Evolutionary conservation across 306 rosid genomes (phyloP), one percentile per base, ranked within the genome.

Genomic region (Vigna reflexopilosa): DNA sequence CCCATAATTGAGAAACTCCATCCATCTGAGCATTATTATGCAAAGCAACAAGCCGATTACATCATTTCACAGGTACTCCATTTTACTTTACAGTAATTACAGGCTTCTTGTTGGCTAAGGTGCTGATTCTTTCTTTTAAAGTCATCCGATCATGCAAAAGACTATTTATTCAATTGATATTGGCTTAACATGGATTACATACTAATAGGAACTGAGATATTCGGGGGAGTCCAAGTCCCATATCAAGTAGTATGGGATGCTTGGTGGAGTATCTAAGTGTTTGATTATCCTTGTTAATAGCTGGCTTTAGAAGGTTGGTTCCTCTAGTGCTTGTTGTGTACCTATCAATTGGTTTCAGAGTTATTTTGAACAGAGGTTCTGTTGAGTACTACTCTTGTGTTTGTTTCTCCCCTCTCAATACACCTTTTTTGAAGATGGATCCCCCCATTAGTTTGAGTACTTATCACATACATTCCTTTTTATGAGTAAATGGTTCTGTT

Each of bases 21-120:
- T 86, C 99, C 99, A 40, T 88, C 99, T 11, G 99, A 95, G 85
- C 96, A 72, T 77, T 95, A 95, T 84, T 91, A 93, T 78, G 99
- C 99, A 7, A 91, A 90, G 79, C 99, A 95, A 67, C 99, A 95
- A 78, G 90, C 97, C 80, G 97, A 93, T 73, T 95, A 95, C 76
- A 88, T 92, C 67, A 76, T 93, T 82, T 89, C 95, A 19, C 99
- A 95, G 98, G 99, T 91, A 85, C 58, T 67, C 50, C 45, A 75
- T 72, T 81, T 79, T 16, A 56, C 50, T 58, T 17, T 19, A 45
- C 28, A 52, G 54, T 52, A 44, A n/a, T 40, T 62, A 49, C 40
- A 67, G 56, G 65, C 24, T 45, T 54, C 13, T 22, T 63, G 55
- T 66, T 67, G 63, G 62, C n/a, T 47, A 67, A 69, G 6, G 24